phyloP scores from a whole-genome alignment of 441 rosid species.

The Capsella rubella region DNA sequence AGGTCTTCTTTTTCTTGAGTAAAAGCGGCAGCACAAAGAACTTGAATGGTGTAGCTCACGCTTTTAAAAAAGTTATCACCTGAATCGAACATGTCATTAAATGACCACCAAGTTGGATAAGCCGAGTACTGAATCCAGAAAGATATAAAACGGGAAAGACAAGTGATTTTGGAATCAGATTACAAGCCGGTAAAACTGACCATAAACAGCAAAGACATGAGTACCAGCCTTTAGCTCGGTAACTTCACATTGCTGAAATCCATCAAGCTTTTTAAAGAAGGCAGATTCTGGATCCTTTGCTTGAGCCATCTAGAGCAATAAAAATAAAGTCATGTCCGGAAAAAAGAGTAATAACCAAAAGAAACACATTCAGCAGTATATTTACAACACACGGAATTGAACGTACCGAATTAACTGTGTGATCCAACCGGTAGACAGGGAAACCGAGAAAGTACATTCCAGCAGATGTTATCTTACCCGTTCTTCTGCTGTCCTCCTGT shows the following conservation, averaged over 20 bases:
- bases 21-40: constrained; percentile 78
- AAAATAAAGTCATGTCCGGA: constrained; percentile 27
- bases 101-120: constrained; percentile 30
- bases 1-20: constrained; percentile 75
- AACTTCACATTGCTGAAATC: constrained; percentile 94
- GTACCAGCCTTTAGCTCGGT: constrained; percentile 83
- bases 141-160: background rate
- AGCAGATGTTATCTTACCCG: constrained; percentile 81
- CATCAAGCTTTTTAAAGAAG: constrained; percentile 89
- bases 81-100: constrained; percentile 45
- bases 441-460: constrained; percentile 98
- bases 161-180: constrained; percentile 9
- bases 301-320: constrained; percentile 62
- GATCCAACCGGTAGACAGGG: constrained; percentile 89
- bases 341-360: constrained; percentile 26
- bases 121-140: constrained; percentile 22
- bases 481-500: constrained; percentile 87
- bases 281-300: constrained; percentile 91
- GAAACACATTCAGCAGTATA: background rate
- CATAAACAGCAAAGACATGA: constrained; percentile 91
- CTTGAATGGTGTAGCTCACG: constrained; percentile 87
- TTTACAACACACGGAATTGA: constrained; percentile 28
- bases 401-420: constrained; percentile 71
- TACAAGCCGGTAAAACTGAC: constrained; percentile 52
- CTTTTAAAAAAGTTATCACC: constrained; percentile 96